Evolutionary conservation across 2,329 filamentous ascomycete species (phyloP), one percentile per base, ranked within the genome.

Genomic region (Fusarium sp.): DNA sequence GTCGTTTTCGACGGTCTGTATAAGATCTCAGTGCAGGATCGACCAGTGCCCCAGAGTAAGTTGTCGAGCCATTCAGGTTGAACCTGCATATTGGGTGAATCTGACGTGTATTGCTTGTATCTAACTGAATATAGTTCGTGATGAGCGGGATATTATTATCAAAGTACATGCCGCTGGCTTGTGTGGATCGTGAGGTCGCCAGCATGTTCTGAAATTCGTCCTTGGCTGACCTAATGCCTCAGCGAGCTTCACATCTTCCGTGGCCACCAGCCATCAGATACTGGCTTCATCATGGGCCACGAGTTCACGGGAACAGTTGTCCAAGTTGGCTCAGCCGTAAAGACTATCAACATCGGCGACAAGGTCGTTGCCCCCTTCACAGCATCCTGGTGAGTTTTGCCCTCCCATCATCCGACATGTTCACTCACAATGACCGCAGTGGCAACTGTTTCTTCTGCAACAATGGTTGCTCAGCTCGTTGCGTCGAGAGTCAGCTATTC

Each of bases 191-290:
- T 94, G 81, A 75, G 87, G 56, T n/a, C 13, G n/a, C 6, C 10
- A 37, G 29, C 9, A 31, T 25, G 6, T 11, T 23, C 14, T 14
- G 35, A 10, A 41, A n/a, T 14, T 31, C 15, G 33, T 21, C 39
- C 27, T 27, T 8, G 11, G 27, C 39, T 67, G 21, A 67, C 41
- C 11, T 31, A 36, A 42, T 35, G 15, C 17, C 14, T 20, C n/a
- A 94, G 91, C 74, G 94, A 97, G 76, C 84, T 97, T 36, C 94
- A 97, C 79, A 89, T 93, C 53, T 97, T 90, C 80, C 91, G 94
- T 43, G 94, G 94, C 35, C 90, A 93, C 72, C 89, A 97, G 75
- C 85, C 88, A 23, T 90, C 89, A 9, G 83, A 79, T 1, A 87
- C 90, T 0, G 87, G 84, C 25, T 88, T 87, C 71, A 85, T 88